A percentile compares a stretch with the other conserved stretches of the same genome.
These are phyloP conservation scores for Daldinia childiae DNA, from an alignment of 495 filamentous ascomycete species.

Conservation along the genomic window DNA sequence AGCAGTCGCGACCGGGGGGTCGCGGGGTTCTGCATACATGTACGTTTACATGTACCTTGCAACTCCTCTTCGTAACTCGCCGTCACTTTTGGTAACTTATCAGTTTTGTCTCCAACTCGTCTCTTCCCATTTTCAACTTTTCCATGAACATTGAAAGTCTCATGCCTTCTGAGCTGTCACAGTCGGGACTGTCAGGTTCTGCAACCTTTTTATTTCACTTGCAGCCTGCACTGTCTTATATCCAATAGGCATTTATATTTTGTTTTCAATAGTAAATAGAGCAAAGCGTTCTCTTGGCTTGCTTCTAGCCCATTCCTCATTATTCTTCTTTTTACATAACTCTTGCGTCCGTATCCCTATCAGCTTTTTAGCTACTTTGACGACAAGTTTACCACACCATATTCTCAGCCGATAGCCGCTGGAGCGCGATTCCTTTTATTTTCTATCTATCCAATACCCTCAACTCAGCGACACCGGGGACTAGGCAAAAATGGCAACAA, in stretches of 20 bases:
- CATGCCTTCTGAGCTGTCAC: constrained; percentile 31
- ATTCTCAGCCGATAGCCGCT: not conserved
- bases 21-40: not conserved
- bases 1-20: no score
- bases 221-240: constrained; percentile 3
- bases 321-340: not conserved
- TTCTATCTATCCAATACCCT: not conserved
- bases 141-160: not conserved
- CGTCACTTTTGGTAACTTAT: not conserved
- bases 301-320: constrained; percentile 1
- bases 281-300: not conserved
- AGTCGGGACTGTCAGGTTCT: constrained; percentile 11
- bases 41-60: not conserved
- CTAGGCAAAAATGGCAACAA: constrained; percentile 70
- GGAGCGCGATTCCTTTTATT: not conserved
- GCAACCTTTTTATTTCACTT: constrained; percentile 2
- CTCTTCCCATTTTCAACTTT: not conserved
- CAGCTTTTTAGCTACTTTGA: not conserved
- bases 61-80: not conserved
- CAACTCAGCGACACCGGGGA: not conserved
- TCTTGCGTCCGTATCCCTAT: not conserved
- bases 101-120: not conserved
- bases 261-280: not conserved
- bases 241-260: not conserved
- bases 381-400: not conserved